A percentile compares a stretch with the other conserved stretches of the same genome.
Conservation (phyloP, 495 filamentous ascomycete species). For the Daldinia loculata region DNA sequence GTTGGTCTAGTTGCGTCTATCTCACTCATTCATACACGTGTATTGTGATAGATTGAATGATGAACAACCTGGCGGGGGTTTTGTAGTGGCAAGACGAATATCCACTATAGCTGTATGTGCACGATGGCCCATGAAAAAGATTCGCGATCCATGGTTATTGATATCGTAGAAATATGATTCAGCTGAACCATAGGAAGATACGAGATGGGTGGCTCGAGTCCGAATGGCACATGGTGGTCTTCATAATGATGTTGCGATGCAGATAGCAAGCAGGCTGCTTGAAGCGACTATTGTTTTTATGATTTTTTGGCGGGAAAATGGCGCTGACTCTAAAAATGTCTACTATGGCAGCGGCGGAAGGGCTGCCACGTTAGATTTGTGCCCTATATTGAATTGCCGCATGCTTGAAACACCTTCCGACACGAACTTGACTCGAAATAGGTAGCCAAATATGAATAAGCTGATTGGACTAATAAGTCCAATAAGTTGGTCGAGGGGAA, state of each 20-base stretch:
- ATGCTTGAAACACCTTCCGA: slow-evolving; percentile 1
- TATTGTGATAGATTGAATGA: slow-evolving; percentile 31
- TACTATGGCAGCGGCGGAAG: slow-evolving; percentile 10
- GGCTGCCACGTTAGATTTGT: slow-evolving; percentile 32
- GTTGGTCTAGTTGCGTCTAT: slow-evolving; percentile 31
- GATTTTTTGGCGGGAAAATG: slow-evolving; percentile 1
- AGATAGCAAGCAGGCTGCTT: background rate
- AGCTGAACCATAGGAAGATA: slow-evolving; percentile 16
- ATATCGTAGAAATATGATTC: slow-evolving; percentile 11
- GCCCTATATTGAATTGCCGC: slow-evolving; percentile 15
- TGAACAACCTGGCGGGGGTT: slow-evolving; percentile 27
- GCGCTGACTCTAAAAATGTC: slow-evolving; percentile 16
- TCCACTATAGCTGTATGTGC: slow-evolving; percentile 19
- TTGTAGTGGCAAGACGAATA: slow-evolving; percentile 2
- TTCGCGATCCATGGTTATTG: slow-evolving; percentile 16
- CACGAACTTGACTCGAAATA: slow-evolving; percentile 11
- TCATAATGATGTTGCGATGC: slow-evolving; percentile 5
- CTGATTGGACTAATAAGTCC: slow-evolving; percentile 8
- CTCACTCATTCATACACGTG: slow-evolving; percentile 35
- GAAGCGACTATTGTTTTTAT: slow-evolving; percentile 13
- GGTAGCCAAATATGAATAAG: background rate
- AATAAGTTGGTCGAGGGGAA: background rate
- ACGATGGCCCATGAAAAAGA: slow-evolving; percentile 3
- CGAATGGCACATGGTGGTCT: slow-evolving; percentile 2
- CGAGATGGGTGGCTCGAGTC: slow-evolving; percentile 9